Evolutionary conservation across 2,329 filamentous ascomycete species (phyloP).

Genomic region (Tolypocladium paradoxum): DNA sequence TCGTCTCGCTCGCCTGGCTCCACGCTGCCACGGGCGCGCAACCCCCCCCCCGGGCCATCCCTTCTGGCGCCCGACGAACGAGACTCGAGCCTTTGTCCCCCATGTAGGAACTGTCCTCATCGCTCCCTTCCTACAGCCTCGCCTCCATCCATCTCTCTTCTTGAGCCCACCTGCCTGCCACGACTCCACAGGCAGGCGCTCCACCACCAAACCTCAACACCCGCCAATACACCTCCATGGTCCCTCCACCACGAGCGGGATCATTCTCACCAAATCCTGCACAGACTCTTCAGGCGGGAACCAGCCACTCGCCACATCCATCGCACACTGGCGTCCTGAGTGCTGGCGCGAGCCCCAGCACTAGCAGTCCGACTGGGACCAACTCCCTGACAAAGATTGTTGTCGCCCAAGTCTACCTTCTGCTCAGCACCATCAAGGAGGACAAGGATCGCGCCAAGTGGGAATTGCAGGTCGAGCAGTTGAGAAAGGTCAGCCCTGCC

Average conservation of each 20-base stretch:
- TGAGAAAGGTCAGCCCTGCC: conserved; percentile 66
- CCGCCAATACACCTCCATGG: conserved; percentile 37
- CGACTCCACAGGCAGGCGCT: conserved; percentile 25
- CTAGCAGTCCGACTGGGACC: conserved; percentile 50
- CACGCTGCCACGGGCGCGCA: neutral
- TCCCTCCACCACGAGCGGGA: conserved; percentile 51
- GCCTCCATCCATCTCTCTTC: conserved; percentile 11
- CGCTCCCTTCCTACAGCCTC: conserved; percentile 15
- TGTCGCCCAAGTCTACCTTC: conserved; percentile 86
- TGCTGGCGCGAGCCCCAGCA: conserved; percentile 51
- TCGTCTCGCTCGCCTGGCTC: neutral
- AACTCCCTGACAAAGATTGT: conserved; percentile 81
- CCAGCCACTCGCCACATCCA: conserved; percentile 44
- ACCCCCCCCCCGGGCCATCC: neutral
- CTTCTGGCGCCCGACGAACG: neutral
- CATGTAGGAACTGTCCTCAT: conserved; percentile 24
- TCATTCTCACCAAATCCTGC: conserved; percentile 53
- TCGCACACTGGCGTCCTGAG: conserved; percentile 46
- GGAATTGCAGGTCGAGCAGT: conserved; percentile 82
- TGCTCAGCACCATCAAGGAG: conserved; percentile 90
- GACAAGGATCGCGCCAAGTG: conserved; percentile 86
- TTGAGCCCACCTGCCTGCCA: conserved; percentile 23
- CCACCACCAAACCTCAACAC: conserved; percentile 18
- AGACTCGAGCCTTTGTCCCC: conserved; percentile 8
- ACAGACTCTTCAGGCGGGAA: conserved; percentile 45